Evolutionary conservation across 2,329 filamentous ascomycete genomes (phyloP).

Genomic region (Nigrospora osmanthi): DNA sequence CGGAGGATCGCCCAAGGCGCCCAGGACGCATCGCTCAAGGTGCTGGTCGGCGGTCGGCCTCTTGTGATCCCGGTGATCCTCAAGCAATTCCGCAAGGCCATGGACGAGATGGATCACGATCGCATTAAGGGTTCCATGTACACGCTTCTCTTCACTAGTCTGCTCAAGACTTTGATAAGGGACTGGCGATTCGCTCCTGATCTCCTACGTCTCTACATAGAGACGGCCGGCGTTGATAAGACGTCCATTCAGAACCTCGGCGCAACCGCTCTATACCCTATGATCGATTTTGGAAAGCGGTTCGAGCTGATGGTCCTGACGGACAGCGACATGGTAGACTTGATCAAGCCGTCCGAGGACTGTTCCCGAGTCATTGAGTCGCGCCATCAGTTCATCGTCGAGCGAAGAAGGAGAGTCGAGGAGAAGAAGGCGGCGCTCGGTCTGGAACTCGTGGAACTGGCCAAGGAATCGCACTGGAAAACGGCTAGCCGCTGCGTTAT

Average conservation of each 20-base stretch:
- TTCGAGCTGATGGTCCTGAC: constrained; percentile 81
- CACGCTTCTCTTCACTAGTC: constrained; percentile 78
- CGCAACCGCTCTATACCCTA: constrained; percentile 69
- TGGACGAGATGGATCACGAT: constrained; percentile 75
- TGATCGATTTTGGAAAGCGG: constrained; percentile 87
- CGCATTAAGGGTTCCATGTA: constrained; percentile 94
- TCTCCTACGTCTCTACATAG: constrained; percentile 84
- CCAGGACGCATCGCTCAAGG: constrained; percentile 87
- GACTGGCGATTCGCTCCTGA: constrained; percentile 94
- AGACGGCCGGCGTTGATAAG: constrained; percentile 84
- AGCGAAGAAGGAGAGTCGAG: constrained; percentile 72
- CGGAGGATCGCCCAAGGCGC: constrained; percentile 89
- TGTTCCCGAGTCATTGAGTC: constrained; percentile 53
- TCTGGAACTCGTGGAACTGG: constrained; percentile 70
- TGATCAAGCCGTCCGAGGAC: constrained; percentile 62
- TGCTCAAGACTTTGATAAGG: constrained; percentile 78
- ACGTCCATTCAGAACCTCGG: constrained; percentile 89
- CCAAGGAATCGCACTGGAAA: constrained; percentile 87
- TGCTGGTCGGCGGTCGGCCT: constrained; percentile 77
- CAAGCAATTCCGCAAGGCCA: constrained; percentile 66
- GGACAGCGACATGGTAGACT: constrained; percentile 61
- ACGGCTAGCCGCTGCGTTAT: constrained; percentile 84
- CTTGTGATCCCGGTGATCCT: constrained; percentile 87
- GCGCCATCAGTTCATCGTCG: constrained; percentile 66
- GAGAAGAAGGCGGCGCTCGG: constrained; percentile 74